phyloP scores from a whole-genome alignment of 2,329 filamentous ascomycete genomes.

The Orbilia ellipsospora region DNA sequence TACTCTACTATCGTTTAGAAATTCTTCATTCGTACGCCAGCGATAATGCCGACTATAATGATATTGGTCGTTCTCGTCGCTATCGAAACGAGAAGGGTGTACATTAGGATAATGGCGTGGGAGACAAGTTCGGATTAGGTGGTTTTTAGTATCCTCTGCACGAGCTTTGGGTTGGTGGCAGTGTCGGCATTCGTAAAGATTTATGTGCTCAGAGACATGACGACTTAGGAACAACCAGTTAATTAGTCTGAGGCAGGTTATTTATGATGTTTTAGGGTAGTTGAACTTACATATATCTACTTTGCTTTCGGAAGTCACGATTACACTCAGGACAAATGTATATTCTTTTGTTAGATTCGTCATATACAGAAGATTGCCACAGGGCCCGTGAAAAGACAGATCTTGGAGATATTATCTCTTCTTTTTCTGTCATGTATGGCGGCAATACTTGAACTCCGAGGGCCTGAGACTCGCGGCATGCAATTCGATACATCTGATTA shows the following conservation, averaged over 20 bases:
- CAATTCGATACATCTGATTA: constrained; percentile 49
- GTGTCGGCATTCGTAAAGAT: constrained; percentile 47
- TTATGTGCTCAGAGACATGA: constrained; percentile 50
- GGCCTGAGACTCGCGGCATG: constrained; percentile 41
- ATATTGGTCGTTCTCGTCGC: constrained; percentile 36
- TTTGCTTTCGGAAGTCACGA: constrained; percentile 46
- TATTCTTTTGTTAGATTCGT: constrained; percentile 34
- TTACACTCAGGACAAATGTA: constrained; percentile 48
- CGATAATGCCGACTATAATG: constrained; percentile 53
- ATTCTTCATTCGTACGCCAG: constrained; percentile 48
- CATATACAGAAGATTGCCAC: constrained; percentile 24
- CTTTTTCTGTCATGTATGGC: constrained; percentile 39
- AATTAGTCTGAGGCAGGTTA: no score
- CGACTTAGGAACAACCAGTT: constrained; percentile 8
- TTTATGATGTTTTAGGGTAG: neutral
- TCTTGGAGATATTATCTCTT: constrained; percentile 46
- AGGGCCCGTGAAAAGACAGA: constrained; percentile 33
- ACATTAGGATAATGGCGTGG: constrained; percentile 44
- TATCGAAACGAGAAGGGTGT: constrained; percentile 42
- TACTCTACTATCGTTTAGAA: constrained; percentile 43
- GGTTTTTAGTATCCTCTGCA: constrained; percentile 49
- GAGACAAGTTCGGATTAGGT: constrained; percentile 43
- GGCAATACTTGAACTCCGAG: constrained; percentile 25
- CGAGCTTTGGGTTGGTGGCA: constrained; percentile 41
- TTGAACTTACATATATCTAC: constrained; percentile 46